phyloP scores from a whole-genome alignment of 257 asterid species.

The Fraxinus pennsylvanica region DNA sequence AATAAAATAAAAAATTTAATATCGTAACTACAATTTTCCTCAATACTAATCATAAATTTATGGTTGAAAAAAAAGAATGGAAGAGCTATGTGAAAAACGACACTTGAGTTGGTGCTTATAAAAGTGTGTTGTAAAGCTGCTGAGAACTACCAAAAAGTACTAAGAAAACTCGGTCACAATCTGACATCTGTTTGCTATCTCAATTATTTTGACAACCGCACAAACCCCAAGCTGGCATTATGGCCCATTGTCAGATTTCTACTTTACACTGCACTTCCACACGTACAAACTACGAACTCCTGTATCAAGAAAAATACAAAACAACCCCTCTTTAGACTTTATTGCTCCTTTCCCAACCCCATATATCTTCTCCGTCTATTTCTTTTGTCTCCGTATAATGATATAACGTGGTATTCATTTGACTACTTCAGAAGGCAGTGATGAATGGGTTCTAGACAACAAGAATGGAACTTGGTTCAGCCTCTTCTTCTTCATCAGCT shows the following conservation, averaged over 20 bases:
- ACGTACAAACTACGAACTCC: conserved; percentile 18
- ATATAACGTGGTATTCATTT: conserved; percentile 14
- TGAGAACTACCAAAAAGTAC: conserved; percentile 15
- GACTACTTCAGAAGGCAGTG: conserved; percentile 21
- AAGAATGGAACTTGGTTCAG: conserved; percentile 73
- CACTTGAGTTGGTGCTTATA: neutral
- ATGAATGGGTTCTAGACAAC: conserved; percentile 55
- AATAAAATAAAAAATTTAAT: too few species aligned
- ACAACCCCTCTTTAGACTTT: neutral
- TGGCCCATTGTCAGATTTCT: conserved; percentile 58
- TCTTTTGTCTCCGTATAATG: neutral
- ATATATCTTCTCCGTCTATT: neutral
- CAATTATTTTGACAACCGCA: neutral
- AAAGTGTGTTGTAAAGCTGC: conserved; percentile 23
- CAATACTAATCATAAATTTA: too few species aligned
- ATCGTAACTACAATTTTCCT: too few species aligned
- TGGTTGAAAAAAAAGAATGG: too few species aligned
- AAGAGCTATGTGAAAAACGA: neutral
- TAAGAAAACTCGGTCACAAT: neutral
- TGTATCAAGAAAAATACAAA: conserved; percentile 13
- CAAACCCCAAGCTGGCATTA: conserved; percentile 42
- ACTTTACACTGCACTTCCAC: conserved; percentile 31
- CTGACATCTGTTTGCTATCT: neutral
- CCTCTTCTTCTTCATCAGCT: conserved; percentile 38
- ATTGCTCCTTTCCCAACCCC: too few species aligned